phyloP scores from a whole-genome alignment of 2,329 filamentous ascomycete species.

The Rhynchosporium agropyri region DNA sequence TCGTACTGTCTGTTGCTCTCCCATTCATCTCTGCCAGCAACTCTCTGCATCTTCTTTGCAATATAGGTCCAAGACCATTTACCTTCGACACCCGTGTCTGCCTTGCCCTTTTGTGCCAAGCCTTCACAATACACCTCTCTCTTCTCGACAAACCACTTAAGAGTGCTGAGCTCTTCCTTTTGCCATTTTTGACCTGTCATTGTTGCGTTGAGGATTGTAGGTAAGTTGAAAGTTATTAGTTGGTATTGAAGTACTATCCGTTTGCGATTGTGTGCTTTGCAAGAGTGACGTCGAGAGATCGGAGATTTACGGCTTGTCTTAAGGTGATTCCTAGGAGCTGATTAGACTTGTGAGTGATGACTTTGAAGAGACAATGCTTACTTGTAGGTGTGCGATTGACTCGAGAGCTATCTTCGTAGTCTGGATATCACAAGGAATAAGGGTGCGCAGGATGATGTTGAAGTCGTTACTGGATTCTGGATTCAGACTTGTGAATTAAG shows the following conservation, averaged over 20 bases:
- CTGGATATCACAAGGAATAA: too few species aligned
- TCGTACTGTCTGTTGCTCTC: conserved; percentile 3
- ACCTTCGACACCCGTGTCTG: neutral
- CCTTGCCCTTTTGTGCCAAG: neutral
- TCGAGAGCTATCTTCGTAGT: too few species aligned
- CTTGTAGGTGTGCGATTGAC: too few species aligned
- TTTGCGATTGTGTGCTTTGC: neutral
- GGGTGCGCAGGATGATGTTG: too few species aligned
- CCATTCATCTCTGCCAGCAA: conserved; percentile 5
- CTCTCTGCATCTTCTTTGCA: conserved; percentile 5
- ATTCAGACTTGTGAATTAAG: too few species aligned
- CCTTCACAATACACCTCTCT: neutral
- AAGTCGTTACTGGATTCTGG: too few species aligned
- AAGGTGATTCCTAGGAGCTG: too few species aligned
- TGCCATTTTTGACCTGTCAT: conserved; percentile 6
- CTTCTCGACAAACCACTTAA: conserved; percentile 2
- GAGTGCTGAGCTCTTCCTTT: neutral
- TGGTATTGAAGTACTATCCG: neutral
- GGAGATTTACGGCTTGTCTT: neutral
- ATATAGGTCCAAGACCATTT: conserved; percentile 6
- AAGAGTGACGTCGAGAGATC: neutral
- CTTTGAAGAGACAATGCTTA: too few species aligned
- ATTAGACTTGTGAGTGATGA: too few species aligned
- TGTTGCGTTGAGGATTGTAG: neutral
- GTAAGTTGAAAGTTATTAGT: neutral